Evolutionary conservation across 345 rosid species (phyloP), one percentile per base, ranked within the genome.

Genomic region (Brassica nigra): DNA sequence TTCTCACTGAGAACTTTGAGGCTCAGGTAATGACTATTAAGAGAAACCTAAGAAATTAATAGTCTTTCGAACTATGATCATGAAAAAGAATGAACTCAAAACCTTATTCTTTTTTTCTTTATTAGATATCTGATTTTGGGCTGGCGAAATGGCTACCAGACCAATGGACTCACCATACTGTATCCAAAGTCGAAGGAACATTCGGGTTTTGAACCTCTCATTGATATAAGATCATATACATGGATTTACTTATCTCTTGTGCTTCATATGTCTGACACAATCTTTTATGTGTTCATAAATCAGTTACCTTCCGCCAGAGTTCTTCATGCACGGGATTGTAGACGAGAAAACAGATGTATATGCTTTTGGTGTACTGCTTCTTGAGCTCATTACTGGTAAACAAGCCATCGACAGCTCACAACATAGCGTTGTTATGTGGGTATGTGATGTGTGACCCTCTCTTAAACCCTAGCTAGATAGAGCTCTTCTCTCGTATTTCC

Each of bases 101-200:
- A 4, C 42, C 3, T 0, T 29, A 68, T 33, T 15, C 2, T 30
- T 36, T 42, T 44, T 2, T 36, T 54, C 30, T 52, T 75, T 16
- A n/a, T n/a, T 84, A 92, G 99, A 92, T 95, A 79, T 91, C 99
- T 70, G 99, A 95, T 88, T 92, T 95, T 5, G 99, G 97, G 63
- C 93, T 95, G 10, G 88, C 99, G 7, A 95, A 89, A 85, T 95
- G 99, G 97, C 83, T 95, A 75, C 97, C 97, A 0, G 97, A 92
- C 82, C 89, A 95, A 33, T 91, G 97, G 95, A 89, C 94, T 76
- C 99, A 91, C 77, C 99, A 95, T 79, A 86, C 83, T 0, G 92
- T 91, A 76, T 87, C 89, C 0, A 87, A 90, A 83, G 80, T 95
- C n/a, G 97, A 95, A 88, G 97, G 97, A 86, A 95, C 99, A 81